Evolutionary conservation across 2,329 filamentous ascomycete species (phyloP).

Genomic region (Lasiodiplodia hormozganensis): DNA sequence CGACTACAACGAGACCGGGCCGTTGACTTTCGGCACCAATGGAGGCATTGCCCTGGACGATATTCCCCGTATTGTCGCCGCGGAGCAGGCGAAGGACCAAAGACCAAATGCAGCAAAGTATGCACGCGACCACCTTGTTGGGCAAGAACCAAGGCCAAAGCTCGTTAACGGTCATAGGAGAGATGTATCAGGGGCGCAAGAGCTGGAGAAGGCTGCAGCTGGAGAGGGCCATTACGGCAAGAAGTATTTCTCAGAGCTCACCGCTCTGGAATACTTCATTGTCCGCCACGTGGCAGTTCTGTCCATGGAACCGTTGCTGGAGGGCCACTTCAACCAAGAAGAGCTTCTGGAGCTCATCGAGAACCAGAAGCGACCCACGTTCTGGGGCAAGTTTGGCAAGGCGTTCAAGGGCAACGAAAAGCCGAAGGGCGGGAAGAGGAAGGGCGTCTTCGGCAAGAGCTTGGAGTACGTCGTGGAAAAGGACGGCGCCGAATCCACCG

Average conservation of each 20-base stretch:
- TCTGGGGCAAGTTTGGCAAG: conserved; percentile 98
- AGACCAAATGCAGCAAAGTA: conserved; percentile 80
- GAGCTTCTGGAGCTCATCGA: conserved; percentile 93
- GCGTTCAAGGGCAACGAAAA: conserved; percentile 73
- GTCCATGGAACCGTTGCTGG: conserved; percentile 91
- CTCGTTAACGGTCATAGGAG: conserved; percentile 74
- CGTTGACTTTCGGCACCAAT: conserved; percentile 88
- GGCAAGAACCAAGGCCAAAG: conserved; percentile 70
- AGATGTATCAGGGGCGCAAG: conserved; percentile 65
- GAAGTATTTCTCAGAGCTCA: conserved; percentile 95
- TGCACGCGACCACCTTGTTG: conserved; percentile 72
- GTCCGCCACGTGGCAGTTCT: conserved; percentile 93
- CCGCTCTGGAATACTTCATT: conserved; percentile 95
- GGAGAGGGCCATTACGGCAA: conserved; percentile 60
- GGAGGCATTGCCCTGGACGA: conserved; percentile 87
- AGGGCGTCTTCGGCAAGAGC: conserved; percentile 90
- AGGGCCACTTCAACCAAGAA: conserved; percentile 89
- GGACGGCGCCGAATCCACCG: conserved; percentile 96
- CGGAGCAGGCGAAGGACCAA: conserved; percentile 92
- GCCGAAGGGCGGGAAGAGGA: conserved; percentile 81
- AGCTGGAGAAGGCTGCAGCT: conserved; percentile 59
- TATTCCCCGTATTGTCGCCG: conserved; percentile 93
- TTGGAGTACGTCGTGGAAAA: conserved; percentile 89
- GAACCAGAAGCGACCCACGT: conserved; percentile 81
- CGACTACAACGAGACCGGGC: conserved; percentile 71